Conservation (phyloP, 2,329 filamentous ascomycete genomes). For the Ophiostoma ulmi region DNA sequence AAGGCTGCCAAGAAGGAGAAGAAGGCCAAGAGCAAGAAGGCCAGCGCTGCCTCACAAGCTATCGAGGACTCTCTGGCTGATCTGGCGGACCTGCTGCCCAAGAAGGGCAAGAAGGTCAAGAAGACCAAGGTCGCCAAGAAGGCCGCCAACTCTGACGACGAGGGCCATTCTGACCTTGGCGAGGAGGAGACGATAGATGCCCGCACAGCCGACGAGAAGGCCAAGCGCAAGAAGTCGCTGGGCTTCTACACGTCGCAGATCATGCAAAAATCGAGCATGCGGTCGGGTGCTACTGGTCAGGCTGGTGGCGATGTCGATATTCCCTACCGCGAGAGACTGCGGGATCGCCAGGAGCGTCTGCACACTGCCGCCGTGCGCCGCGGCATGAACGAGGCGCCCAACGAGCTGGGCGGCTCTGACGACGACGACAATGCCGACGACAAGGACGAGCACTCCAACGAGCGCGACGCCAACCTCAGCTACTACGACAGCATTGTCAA, state of each 20-base stretch:
- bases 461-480: constrained; percentile 66
- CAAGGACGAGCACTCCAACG: constrained; percentile 61
- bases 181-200: constrained; percentile 78
- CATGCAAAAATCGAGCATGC: constrained; percentile 86
- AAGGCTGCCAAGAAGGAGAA: constrained; percentile 26
- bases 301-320: constrained; percentile 76
- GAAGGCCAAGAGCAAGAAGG: constrained; percentile 38
- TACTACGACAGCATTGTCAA: constrained; percentile 26
- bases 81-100: constrained; percentile 57
- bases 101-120: constrained; percentile 39
- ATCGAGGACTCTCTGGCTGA: constrained; percentile 67
- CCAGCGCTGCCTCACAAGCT: constrained; percentile 45
- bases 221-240: constrained; percentile 80
- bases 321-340: constrained; percentile 81
- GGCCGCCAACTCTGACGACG: constrained; percentile 14
- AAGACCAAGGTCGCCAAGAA: constrained; percentile 40
- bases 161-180: constrained; percentile 81
- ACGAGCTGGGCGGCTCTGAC: constrained; percentile 58
- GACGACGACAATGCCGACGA: constrained; percentile 71
- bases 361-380: constrained; percentile 84
- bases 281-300: constrained; percentile 65
- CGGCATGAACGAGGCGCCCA: constrained; percentile 34
- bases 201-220: constrained; percentile 78
- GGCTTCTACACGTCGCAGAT: constrained; percentile 99
- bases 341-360: constrained; percentile 78